Percentiles rank a stretch among this genome's conserved stretches.
phyloP scores from a whole-genome alignment of 192 early-diverging fungal species.

The Coemansia sp. region DNA sequence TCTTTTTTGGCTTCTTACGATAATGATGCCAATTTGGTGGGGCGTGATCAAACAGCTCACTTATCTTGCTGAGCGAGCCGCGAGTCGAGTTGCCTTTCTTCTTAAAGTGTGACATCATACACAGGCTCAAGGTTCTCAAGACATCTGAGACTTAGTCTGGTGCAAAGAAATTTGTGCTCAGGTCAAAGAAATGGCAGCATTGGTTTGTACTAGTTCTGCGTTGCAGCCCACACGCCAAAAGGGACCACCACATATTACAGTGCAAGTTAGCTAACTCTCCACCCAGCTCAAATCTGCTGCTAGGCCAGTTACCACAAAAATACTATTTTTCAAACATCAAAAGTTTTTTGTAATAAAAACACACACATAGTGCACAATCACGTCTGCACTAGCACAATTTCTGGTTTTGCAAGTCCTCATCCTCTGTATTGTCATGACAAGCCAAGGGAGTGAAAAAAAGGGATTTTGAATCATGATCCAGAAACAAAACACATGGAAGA shows the following conservation, averaged over 20 bases:
- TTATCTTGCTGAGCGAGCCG: neutral
- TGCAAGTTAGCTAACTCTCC: too few relatives aligned
- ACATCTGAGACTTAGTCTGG: too few relatives aligned
- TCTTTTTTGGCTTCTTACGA: neutral
- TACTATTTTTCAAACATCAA: too few relatives aligned
- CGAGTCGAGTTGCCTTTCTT: neutral
- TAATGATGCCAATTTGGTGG: neutral
- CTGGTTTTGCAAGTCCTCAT: neutral
- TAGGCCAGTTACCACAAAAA: too few relatives aligned
- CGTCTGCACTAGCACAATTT: neutral
- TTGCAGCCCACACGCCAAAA: too few relatives aligned
- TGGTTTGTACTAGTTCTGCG: too few relatives aligned
- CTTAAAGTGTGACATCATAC: neutral
- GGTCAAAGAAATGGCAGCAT: too few relatives aligned
- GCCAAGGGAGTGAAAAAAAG: neutral
- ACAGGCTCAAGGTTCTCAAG: too few relatives aligned
- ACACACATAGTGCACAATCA: neutral
- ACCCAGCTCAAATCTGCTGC: too few relatives aligned
- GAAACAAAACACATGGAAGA: neutral
- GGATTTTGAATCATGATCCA: neutral
- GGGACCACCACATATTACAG: too few relatives aligned
- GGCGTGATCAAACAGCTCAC: constrained; percentile 3
- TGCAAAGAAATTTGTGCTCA: too few relatives aligned
- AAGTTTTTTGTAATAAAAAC: neutral
- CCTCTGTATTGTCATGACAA: neutral